Evolutionary conservation across 495 filamentous ascomycete genomes (phyloP), one percentile per base, ranked within the genome.

Genomic region (Hypoxylon trugodes): DNA sequence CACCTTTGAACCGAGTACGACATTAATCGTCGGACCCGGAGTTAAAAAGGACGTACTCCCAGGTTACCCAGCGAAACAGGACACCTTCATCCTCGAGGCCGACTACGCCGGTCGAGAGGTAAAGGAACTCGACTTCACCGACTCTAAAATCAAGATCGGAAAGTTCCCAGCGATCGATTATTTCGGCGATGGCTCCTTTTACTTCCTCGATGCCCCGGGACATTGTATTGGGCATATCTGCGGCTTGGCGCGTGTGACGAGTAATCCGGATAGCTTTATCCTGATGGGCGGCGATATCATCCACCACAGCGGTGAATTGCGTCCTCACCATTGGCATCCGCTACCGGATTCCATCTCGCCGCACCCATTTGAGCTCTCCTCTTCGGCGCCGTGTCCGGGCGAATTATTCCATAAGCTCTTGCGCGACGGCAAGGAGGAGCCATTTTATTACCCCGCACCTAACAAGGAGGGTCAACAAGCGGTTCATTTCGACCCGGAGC

Each of bases 181-280:
- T 61, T 88, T 86, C 61, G 76, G 75, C 6, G 86, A 88, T 62
- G 85, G 86, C 6, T 80, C 77, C 18, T 81, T 87, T 55, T 86
- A 85, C 69, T 74, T 88, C 32, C 74, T 88, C 40, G 76, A 85
- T 62, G 59, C 79, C 0, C 84, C 85, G 2, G 86, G 86, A 9
- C 86, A 87, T 54, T 75, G 78, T 8, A 69, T 80, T 24, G 86
- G 87, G 0, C 86, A 89, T 61, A 75, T 87, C 3, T 80, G 79
- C 55, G 86, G 60, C 0, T 71, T 89, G 3, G 86, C 82, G 7
- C 71, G 85, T 1, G 82, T 81, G 7, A 84, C 80, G 0, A 55
- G 66, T 6, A 43, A 48, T 16, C 69, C 75, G 1, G 77, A 81
- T 15, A 81, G 79, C 5, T 87, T 85, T 65, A 73, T 87, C 57